Evolutionary conservation across 2,329 filamentous ascomycete genomes (phyloP).

Genomic region (Diaporthe longicolla): DNA sequence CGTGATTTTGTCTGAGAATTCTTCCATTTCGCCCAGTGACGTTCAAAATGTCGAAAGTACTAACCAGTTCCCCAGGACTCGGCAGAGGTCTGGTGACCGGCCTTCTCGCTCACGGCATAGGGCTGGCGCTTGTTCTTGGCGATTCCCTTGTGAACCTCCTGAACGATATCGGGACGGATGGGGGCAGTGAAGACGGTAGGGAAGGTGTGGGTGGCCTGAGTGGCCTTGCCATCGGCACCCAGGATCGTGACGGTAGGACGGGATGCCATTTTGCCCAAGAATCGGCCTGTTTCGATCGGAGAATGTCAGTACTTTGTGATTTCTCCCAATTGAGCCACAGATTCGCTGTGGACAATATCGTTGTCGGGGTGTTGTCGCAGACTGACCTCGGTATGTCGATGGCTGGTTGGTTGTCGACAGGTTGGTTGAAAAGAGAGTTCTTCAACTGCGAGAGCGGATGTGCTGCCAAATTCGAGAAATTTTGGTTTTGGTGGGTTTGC

Average conservation of each 20-base stretch:
- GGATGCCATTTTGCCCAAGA: slow-evolving; percentile 82
- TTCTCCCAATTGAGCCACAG: background rate
- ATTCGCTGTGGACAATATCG: background rate
- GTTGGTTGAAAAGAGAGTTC: slow-evolving; percentile 33
- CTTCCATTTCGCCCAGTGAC: background rate
- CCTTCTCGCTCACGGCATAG: slow-evolving; percentile 99
- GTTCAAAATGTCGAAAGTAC: slow-evolving; percentile 55
- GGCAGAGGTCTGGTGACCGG: slow-evolving; percentile 99
- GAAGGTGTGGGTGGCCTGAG: slow-evolving; percentile 89
- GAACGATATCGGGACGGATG: slow-evolving; percentile 99
- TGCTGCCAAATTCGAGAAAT: slow-evolving; percentile 39
- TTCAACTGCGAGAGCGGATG: slow-evolving; percentile 4
- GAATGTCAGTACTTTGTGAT: slow-evolving; percentile 37
- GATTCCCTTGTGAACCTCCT: slow-evolving; percentile 99
- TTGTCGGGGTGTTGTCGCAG: background rate
- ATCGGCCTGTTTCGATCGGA: slow-evolving; percentile 43
- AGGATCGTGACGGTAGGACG: slow-evolving; percentile 98
- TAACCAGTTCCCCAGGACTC: slow-evolving; percentile 99
- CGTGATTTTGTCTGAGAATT: background rate
- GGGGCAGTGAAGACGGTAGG: slow-evolving; percentile 97
- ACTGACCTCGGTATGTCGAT: slow-evolving; percentile 34
- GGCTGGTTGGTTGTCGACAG: slow-evolving; percentile 39
- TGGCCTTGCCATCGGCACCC: slow-evolving; percentile 94
- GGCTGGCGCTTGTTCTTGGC: slow-evolving; percentile 99
- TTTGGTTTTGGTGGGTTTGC: slow-evolving; percentile 41